Base-by-base conservation (phyloP, 768 basidiomycete species). In the Filobasidium wieringae region DNA sequence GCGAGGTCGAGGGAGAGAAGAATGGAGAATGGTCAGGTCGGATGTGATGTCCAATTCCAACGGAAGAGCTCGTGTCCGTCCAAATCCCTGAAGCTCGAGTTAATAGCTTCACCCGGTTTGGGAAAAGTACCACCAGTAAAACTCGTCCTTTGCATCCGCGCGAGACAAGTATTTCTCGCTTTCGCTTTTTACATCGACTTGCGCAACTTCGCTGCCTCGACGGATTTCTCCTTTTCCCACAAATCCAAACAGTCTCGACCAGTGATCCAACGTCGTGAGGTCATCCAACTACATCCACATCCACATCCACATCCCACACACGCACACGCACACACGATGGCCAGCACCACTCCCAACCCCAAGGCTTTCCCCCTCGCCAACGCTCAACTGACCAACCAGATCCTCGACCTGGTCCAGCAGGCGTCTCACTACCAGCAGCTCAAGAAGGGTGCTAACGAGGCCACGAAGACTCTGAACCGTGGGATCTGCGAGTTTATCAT, bases 361-460 rank as follows among this genome's bases (percentile, higher is more conserved):
- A 90, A 89, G 78, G 88, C 89, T 56, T 93, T 85, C 83, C 91
- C 91, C 51, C 78, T 87, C 40, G 88, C 95, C 58, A 80, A 85
- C 60, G 84, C 89, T 26, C 77, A 81, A 47, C 80, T 99, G 68
- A 95, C 91, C 69, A 92, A 96, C 80, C 82, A 86, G 64, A 95
- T 97, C 69, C 81, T 99, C 55, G 93, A 97, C 70, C 80, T 97
- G 57, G 86, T 95, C 31, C 89, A 95, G 68, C 88, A 93, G 76
- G 92, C 93, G 39, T 79, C 82, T n/a, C 86, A 91, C 75, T 95
- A 93, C 79, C 96, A 96, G 77, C 92, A 96, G 75, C 78, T 96
- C 49, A 97, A 96, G 78, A 96, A 96, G 78, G 93, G 95, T 61
- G 95, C 95, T 40, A 99, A 99, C 76, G 95, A 99, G 82, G 91